Evolutionary conservation across 495 filamentous ascomycete genomes (phyloP).

Genomic region (Podospora bellae-mahoneyi): DNA sequence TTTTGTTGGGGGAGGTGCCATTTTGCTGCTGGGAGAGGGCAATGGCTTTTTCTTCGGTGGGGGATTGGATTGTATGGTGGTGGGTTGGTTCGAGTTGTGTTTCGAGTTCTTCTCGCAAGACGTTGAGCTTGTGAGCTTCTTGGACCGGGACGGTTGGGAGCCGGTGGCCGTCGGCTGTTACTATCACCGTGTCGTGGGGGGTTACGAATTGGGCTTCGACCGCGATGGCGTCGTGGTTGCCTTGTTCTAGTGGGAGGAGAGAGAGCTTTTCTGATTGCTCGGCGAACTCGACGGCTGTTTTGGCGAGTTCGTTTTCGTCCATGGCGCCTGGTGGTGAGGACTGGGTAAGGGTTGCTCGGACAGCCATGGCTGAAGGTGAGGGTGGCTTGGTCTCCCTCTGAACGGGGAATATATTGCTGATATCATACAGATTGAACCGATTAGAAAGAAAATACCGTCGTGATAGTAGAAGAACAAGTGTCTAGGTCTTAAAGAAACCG

Average conservation of each 20-base stretch:
- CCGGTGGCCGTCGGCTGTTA: conserved; percentile 60
- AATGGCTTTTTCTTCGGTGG: conserved; percentile 14
- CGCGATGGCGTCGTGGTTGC: conserved; percentile 44
- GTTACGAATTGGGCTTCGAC: conserved; percentile 66
- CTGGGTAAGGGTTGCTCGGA: not conserved
- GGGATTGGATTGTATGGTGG: conserved; percentile 27
- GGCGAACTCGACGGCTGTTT: conserved; percentile 39
- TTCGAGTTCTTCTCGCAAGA: conserved; percentile 52
- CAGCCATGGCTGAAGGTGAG: not conserved
- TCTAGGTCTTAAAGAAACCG: not conserved
- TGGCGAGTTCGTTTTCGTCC: conserved; percentile 11
- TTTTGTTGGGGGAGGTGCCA: not conserved
- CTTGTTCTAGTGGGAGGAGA: conserved; percentile 32
- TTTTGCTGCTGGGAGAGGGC: not conserved
- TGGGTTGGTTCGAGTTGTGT: conserved; percentile 16
- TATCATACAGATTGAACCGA: not conserved
- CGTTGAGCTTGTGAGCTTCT: conserved; percentile 66
- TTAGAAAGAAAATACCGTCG: not conserved
- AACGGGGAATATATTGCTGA: not conserved
- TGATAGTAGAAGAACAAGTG: not conserved
- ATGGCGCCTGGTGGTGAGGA: not conserved
- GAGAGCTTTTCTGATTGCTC: conserved; percentile 62
- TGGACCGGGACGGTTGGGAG: conserved; percentile 61
- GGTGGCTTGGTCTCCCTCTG: no score
- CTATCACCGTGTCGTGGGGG: conserved; percentile 65